phyloP scores from a whole-genome alignment of 306 rosid species.

The Cucurbita argyrosperma region DNA sequence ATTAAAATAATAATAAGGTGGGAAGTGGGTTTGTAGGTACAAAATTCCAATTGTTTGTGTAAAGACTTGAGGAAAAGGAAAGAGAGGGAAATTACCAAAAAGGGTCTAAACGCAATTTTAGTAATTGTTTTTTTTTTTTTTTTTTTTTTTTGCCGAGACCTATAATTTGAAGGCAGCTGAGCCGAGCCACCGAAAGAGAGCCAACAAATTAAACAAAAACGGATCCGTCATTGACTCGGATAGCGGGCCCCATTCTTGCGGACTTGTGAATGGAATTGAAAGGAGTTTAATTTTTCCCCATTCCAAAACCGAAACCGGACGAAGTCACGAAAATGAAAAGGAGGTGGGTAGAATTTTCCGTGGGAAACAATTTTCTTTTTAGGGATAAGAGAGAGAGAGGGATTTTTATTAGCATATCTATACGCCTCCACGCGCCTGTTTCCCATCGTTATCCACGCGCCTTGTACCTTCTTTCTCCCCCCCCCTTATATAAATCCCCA shows the following conservation, averaged over 20 bases:
- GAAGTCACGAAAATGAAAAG: neutral
- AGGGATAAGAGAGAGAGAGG: neutral
- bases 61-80: neutral
- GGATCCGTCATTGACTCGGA: neutral
- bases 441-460: neutral
- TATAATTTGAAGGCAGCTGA: neutral
- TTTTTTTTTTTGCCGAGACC: neutral
- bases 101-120: neutral
- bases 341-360: conserved; percentile 11
- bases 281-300: neutral
- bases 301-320: neutral
- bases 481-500: conserved; percentile 6
- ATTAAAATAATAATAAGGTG: neutral
- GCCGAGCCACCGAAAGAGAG: neutral
- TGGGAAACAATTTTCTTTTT: conserved; percentile 3
- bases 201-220: neutral
- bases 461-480: neutral
- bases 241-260: neutral
- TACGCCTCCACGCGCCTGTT: conserved; percentile 2
- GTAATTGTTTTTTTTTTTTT: neutral
- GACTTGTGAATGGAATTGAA: neutral
- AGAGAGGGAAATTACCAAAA: neutral
- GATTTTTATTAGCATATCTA: neutral
- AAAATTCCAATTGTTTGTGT: neutral
- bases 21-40: neutral